Conservation (phyloP, 371 early-diverging fungal species). For the Blakeslea trispora region DNA sequence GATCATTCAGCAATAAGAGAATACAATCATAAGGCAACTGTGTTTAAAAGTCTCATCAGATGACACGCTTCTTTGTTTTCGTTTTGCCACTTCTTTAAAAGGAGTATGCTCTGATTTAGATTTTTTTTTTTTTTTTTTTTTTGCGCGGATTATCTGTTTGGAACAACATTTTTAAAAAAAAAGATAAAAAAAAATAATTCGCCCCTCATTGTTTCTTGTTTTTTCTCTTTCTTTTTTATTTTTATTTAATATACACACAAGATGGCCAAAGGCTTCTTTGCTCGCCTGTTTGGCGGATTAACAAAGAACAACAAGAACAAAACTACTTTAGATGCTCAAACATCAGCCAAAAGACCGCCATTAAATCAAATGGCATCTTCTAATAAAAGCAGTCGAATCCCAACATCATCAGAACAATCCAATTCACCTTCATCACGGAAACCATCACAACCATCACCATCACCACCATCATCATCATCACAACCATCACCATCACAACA, state of each 20-base stretch:
- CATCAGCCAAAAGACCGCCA: background rate
- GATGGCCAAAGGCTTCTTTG: conserved; percentile 17
- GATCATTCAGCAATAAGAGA: background rate
- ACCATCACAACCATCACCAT: conserved; percentile 4
- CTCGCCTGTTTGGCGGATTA: conserved; percentile 13
- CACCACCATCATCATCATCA: too few relatives aligned
- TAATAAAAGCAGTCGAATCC: too few relatives aligned
- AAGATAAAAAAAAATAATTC: too few relatives aligned
- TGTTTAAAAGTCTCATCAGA: conserved; percentile 6
- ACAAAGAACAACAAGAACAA: conserved; percentile 4
- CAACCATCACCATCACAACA: background rate
- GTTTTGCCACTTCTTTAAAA: background rate
- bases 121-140: too few relatives aligned
- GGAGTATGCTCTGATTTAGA: too few relatives aligned
- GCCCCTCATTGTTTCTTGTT: conserved; percentile 6
- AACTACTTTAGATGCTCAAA: background rate
- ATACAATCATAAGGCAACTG: background rate
- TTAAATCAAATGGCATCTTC: background rate
- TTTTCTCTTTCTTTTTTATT: background rate
- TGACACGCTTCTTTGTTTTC: conserved; percentile 2
- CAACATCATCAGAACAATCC: background rate
- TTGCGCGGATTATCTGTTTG: too few relatives aligned
- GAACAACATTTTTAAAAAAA: background rate
- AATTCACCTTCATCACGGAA: background rate
- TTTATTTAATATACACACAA: conserved; percentile 1